Percentiles rank a stretch among this genome's conserved stretches.
phyloP scores from a whole-genome alignment of 2,329 filamentous ascomycete species.

The Aspergillus carbonarius region DNA sequence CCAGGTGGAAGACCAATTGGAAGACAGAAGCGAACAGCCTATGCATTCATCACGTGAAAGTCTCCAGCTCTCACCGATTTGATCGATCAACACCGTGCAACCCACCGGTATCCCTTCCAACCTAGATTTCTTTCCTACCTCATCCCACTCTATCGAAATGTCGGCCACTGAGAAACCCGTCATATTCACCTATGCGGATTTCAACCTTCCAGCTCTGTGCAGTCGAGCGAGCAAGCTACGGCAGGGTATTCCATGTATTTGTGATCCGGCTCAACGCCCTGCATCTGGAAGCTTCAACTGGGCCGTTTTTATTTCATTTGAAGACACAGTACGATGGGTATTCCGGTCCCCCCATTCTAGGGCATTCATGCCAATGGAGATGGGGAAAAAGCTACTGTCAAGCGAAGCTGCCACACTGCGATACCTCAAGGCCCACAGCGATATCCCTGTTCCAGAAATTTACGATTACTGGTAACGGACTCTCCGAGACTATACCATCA shows the following conservation, averaged over 20 bases:
- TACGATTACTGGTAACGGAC: constrained; percentile 25
- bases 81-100: too few relatives aligned
- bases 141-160: not conserved
- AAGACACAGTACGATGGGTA: constrained; percentile 32
- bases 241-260: constrained; percentile 18
- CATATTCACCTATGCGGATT: constrained; percentile 13
- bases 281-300: constrained; percentile 32
- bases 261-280: constrained; percentile 25
- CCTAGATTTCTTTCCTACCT: too few relatives aligned
- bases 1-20: too few relatives aligned
- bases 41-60: too few relatives aligned
- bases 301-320: constrained; percentile 31
- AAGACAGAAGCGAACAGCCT: too few relatives aligned
- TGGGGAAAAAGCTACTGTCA: constrained; percentile 24
- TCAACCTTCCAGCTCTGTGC: constrained; percentile 22
- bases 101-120: too few relatives aligned
- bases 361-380: constrained; percentile 17
- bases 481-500: not conserved
- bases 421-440: constrained; percentile 30
- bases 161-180: not conserved
- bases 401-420: constrained; percentile 34
- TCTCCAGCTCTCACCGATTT: too few relatives aligned
- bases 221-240: constrained; percentile 19
- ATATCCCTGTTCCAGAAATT: constrained; percentile 34
- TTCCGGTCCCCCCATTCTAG: constrained; percentile 28